A percentile compares a stretch with the other conserved stretches of the same genome.
phyloP scores from a whole-genome alignment of 2,329 filamentous ascomycete genomes.

The Aspergillus fumigatus region DNA sequence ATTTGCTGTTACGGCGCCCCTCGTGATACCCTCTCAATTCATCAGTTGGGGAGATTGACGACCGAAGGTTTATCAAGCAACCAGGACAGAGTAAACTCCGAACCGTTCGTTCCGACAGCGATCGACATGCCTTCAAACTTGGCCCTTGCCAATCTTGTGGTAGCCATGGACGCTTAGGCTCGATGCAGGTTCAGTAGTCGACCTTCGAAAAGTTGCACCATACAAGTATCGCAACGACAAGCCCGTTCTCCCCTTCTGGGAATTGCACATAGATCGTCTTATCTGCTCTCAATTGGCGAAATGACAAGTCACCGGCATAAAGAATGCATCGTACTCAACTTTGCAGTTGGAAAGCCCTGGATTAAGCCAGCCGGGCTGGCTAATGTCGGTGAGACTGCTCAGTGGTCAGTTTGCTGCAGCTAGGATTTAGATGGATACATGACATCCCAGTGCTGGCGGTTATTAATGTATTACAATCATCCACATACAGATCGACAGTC shows the following conservation, averaged over 20 bases:
- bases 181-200: neutral
- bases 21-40: slow-evolving; percentile 1
- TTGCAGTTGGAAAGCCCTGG: neutral
- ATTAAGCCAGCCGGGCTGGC: neutral
- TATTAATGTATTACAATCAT: neutral
- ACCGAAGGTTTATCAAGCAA: neutral
- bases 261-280: neutral
- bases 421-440: neutral
- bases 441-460: neutral
- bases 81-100: neutral
- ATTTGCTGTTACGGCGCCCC: neutral
- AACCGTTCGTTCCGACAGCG: neutral
- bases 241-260: no score
- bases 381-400: slow-evolving; percentile 3
- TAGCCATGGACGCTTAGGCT: neutral
- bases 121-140: neutral
- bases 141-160: neutral
- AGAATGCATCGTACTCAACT: neutral
- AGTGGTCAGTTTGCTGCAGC: neutral
- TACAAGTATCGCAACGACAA: neutral
- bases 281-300: neutral
- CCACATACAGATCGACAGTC: neutral
- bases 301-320: slow-evolving; percentile 5
- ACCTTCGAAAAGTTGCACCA: neutral
- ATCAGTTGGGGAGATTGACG: neutral